Evolutionary conservation across 2,329 filamentous ascomycete genomes (phyloP).

Genomic region (Aspergillus sp.): DNA sequence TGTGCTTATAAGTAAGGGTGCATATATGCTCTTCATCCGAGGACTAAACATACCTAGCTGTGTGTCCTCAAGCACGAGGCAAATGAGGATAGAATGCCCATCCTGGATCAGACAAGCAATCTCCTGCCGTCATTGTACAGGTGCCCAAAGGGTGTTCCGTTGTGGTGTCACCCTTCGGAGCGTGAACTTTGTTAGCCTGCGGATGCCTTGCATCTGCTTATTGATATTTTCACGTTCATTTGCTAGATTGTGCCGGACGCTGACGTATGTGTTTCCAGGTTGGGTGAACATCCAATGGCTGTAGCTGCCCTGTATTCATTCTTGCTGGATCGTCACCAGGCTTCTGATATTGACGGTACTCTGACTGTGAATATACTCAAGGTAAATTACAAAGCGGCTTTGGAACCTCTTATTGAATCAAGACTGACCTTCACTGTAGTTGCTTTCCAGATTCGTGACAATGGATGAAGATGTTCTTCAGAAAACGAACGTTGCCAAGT

Average conservation of each 20-base stretch:
- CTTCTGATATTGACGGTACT: conserved; percentile 49
- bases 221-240: not conserved
- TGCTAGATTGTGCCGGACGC: conserved; percentile 19
- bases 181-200: not conserved
- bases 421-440: conserved; percentile 39
- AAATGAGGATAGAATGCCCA: not conserved
- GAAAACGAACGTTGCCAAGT: conserved; percentile 61
- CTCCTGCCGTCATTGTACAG: not conserved
- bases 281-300: conserved; percentile 52
- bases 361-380: conserved; percentile 49
- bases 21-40: conserved; percentile 15
- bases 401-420: not conserved
- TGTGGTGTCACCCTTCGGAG: not conserved
- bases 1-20: conserved; percentile 33
- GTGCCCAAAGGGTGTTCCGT: not conserved
- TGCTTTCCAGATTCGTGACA: conserved; percentile 58
- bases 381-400: conserved; percentile 33
- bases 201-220: not conserved
- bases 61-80: conserved; percentile 12
- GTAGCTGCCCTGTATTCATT: conserved; percentile 52
- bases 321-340: conserved; percentile 51
- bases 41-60: conserved; percentile 11
- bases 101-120: conserved; percentile 1
- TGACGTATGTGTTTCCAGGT: conserved; percentile 39
- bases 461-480: conserved; percentile 60